Base-by-base conservation (phyloP, 2,329 filamentous ascomycete species). In the Penicillium sp. region DNA sequence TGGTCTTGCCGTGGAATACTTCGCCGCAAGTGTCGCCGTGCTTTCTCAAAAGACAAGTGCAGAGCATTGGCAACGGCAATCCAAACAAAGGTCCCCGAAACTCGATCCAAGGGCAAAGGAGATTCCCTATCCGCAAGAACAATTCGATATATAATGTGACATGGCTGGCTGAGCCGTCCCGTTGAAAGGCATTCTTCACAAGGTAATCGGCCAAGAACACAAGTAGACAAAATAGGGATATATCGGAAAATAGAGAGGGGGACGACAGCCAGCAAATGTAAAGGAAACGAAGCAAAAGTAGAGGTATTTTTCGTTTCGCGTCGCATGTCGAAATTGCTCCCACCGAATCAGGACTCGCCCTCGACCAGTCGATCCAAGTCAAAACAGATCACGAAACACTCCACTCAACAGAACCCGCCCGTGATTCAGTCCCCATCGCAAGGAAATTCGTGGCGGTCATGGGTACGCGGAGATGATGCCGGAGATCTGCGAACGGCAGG, bases 381-480 rank as follows among this genome's bases (percentile, higher is more conserved):
- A 53, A 22, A 11, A 31, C 51, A 28, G 41, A 57, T 43, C 28
- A 28, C 52, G 38, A 45, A 34, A 54, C 41, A 35, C 28, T 35
- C 52, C 25, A 37, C 54, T 49, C 49, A 47, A 55, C 47, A 49
- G 52, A 47, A 53, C 28, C 52, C 49, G 50, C 55, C 55, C 55
- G 57, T 52, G 37, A 39, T 45, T 20, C 39, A 55, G 42, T 42
- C 41, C 31, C 42, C 58, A 55, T 60, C 47, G 53, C 53, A 63
- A 58, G 56, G 63, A 65, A 66, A 64, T 63, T 65, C 61, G 57
- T 66, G 58, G 64, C 57, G 54, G 57, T 63, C 59, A 52, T 61
- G 55, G 62, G 49, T 56, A 49, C 49, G 56, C 47, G 41, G 42
- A 55, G 42, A 45, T 45, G 20, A 48, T 54, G 17, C 42, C 17